Conservation (phyloP, 73 alveolate species). For the Stentor roeselii region DNA sequence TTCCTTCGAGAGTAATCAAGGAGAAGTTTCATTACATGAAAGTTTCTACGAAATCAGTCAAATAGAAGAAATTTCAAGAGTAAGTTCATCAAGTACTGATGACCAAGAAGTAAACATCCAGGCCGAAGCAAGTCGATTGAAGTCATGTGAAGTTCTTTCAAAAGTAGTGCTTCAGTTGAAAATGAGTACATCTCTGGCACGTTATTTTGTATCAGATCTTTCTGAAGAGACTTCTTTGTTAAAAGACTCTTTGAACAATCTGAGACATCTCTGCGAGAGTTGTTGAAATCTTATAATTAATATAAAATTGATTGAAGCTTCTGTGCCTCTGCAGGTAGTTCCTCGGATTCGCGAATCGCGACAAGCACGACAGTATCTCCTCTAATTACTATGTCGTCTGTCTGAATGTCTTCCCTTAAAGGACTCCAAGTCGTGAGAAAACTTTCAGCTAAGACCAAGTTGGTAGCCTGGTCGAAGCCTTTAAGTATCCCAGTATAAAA, state of each 20-base stretch:
- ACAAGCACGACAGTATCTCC: slow-evolving; percentile 13
- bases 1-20: not conserved
- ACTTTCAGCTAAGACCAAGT: not conserved
- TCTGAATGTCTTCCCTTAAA: slow-evolving; percentile 3
- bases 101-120: not conserved
- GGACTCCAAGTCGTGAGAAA: not conserved
- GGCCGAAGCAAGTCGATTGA: not conserved
- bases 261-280: not conserved
- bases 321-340: not conserved
- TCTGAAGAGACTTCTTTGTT: not conserved
- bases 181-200: not conserved
- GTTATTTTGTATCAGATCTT: not conserved
- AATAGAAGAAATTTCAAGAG: not conserved
- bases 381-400: not conserved
- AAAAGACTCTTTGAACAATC: not conserved
- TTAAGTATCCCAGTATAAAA: not conserved
- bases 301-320: too few relatives aligned
- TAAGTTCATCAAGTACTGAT: not conserved
- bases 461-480: slow-evolving; percentile 18
- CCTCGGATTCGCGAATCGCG: not conserved
- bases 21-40: not conserved
- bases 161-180: not conserved
- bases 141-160: not conserved
- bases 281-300: not conserved
- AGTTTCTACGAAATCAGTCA: not conserved